Conservation (phyloP, 2,329 filamentous ascomycete genomes). For the Herpomyces periplanetae region DNA sequence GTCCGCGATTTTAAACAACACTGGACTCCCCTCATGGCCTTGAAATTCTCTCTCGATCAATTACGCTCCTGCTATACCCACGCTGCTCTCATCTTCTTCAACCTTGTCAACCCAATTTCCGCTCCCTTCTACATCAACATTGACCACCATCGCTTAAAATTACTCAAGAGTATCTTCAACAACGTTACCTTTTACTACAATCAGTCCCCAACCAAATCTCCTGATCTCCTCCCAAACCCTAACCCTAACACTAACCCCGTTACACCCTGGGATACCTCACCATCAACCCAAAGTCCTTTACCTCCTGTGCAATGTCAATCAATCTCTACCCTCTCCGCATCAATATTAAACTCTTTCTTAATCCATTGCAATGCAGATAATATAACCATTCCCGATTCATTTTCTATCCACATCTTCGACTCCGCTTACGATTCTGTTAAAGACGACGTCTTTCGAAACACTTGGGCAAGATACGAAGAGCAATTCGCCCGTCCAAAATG, state of each 20-base stretch:
- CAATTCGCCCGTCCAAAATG: too few species aligned
- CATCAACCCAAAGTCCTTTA: neutral
- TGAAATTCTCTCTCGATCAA: conserved; percentile 2
- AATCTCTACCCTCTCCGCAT: conserved; percentile 1
- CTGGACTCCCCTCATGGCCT: conserved; percentile 4
- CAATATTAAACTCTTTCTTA: conserved; percentile 2
- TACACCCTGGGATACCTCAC: neutral
- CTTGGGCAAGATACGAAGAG: conserved; percentile 19
- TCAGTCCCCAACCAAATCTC: neutral
- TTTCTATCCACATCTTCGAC: conserved; percentile 16
- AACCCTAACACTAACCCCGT: conserved; percentile 1
- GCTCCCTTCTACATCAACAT: conserved; percentile 27
- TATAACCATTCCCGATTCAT: conserved; percentile 10
- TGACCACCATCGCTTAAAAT: conserved; percentile 14
- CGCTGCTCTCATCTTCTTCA: conserved; percentile 19
- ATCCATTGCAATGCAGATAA: conserved; percentile 2
- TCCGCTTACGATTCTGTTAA: conserved; percentile 18
- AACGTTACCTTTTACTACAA: conserved; percentile 2
- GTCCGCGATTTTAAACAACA: conserved; percentile 15
- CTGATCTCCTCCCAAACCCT: conserved; percentile 1
- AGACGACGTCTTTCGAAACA: conserved; percentile 24
- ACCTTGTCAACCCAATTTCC: conserved; percentile 17
- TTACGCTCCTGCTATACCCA: conserved; percentile 4
- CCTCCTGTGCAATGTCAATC: neutral
- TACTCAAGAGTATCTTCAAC: conserved; percentile 16